Percentiles rank a stretch among this genome's conserved stretches.
phyloP scores from a whole-genome alignment of 2,329 filamentous ascomycete species.

The Diplodia intermedia region DNA sequence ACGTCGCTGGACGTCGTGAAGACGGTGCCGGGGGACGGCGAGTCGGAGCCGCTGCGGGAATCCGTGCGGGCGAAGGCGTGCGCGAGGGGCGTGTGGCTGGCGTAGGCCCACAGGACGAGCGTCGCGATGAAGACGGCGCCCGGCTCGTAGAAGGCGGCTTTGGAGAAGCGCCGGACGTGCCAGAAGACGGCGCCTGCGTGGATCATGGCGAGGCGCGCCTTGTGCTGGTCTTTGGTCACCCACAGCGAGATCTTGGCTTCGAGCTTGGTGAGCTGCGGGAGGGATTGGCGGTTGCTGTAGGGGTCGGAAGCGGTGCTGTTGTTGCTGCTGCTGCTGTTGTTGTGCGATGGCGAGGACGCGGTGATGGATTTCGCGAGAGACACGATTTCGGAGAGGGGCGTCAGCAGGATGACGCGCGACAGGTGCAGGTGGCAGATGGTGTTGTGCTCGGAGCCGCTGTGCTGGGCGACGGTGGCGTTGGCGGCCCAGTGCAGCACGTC shows the following conservation, averaged over 20 bases:
- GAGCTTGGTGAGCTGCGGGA: constrained; percentile 21
- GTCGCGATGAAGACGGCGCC: constrained; percentile 55
- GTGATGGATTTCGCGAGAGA: constrained; percentile 47
- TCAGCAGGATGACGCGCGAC: constrained; percentile 60
- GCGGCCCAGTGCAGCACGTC: constrained; percentile 67
- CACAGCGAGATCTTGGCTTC: constrained; percentile 54
- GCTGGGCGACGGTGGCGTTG: constrained; percentile 58
- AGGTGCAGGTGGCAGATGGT: constrained; percentile 64
- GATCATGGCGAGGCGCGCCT: constrained; percentile 63
- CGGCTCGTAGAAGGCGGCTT: constrained; percentile 58
- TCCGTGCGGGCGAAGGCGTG: constrained; percentile 14
- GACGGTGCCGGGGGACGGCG: not conserved
- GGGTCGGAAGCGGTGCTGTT: not conserved
- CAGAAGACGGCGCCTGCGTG: constrained; percentile 62
- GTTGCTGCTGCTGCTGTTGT: too few species aligned
- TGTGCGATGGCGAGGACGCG: not conserved
- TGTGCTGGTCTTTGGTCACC: constrained; percentile 60
- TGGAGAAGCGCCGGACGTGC: constrained; percentile 59
- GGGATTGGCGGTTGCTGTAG: constrained; percentile 25
- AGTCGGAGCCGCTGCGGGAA: constrained; percentile 14
- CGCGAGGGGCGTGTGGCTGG: constrained; percentile 8
- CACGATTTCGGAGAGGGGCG: constrained; percentile 57
- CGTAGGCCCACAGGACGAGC: constrained; percentile 57
- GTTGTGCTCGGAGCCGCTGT: constrained; percentile 60
- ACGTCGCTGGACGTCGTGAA: not conserved